Evolutionary conservation across 176 grass and related monocot genomes (phyloP), one percentile per base, ranked within the genome.

Genomic region (Hordeum marinum): DNA sequence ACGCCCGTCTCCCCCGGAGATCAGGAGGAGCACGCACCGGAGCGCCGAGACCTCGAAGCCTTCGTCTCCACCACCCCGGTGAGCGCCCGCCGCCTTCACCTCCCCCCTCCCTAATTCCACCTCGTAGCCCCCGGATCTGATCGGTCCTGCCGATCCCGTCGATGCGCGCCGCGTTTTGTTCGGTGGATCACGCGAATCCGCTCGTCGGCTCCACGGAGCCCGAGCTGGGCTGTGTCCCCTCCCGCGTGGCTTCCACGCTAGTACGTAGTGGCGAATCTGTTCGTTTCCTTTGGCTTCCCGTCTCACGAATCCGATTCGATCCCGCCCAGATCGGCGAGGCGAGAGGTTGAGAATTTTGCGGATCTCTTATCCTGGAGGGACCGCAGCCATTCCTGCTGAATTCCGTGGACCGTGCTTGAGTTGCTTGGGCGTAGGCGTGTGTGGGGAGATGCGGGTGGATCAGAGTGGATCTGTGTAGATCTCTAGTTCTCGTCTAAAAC

Each of bases 51-150:
- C 43, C 29, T 13, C 23, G 43, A 23, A 15, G 76, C 43, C 35
- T 43, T 34, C 73, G 74, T 60, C 66, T 21, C 43, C 35, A 23
- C 43, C 35, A 23, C 27, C 80, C 37, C 66, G 80, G 88, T 90
- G 66, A 86, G 80, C 78, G 18, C 52, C 52, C 34, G 0, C 43
- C 2, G 13, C 4, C 65, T 18, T 3, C 0, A 11, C 0, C 11
- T 25, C 8, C 35, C 0, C 9, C 48, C 6, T 34, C 34, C 2
- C 14, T 73, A 25, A 41, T 63, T 23, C 36, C 63, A 14, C 80
- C 64, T 18, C 79, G 11, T 35, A 76, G 37, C 60, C 23, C 60
- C 34, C 46, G 54, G 88, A 90, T 86, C 88, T 83, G 84, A n/a
- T 46, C 65, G 6, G 43, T 10, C 43, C 35, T 62, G 69, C 8